These are phyloP conservation scores for Fusarium humuli DNA, from an alignment of 2,329 filamentous ascomycete genomes.

Conservation along the genomic window DNA sequence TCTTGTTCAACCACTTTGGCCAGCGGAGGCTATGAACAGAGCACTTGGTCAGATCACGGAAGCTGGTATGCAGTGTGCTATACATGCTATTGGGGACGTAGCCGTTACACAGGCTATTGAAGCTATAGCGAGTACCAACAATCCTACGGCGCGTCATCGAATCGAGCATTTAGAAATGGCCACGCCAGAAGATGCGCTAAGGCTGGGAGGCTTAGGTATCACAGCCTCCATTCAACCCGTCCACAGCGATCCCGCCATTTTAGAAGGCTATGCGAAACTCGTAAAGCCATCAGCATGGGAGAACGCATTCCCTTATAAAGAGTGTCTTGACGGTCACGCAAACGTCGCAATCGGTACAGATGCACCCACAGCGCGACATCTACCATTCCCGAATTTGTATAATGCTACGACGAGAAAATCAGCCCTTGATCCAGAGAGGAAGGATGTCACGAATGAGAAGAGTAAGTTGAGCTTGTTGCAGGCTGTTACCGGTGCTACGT, in stretches of 20 bases:
- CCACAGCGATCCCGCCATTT: slow-evolving; percentile 70
- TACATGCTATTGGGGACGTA: slow-evolving; percentile 74
- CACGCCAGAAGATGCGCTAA: slow-evolving; percentile 63
- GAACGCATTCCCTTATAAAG: slow-evolving; percentile 72
- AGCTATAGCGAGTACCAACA: slow-evolving; percentile 59
- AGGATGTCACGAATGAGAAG: slow-evolving; percentile 61
- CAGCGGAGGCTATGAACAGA: slow-evolving; percentile 60
- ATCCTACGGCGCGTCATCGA: slow-evolving; percentile 64
- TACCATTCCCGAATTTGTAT: slow-evolving; percentile 67
- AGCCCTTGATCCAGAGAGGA: slow-evolving; percentile 59
- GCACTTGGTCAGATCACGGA: slow-evolving; percentile 66
- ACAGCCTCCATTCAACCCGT: slow-evolving; percentile 70
- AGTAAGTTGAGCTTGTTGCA: slow-evolving; percentile 66
- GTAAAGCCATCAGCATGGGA: slow-evolving; percentile 65
- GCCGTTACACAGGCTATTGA: slow-evolving; percentile 70
- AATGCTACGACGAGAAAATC: slow-evolving; percentile 68
- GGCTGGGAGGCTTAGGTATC: slow-evolving; percentile 69
- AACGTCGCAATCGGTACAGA: slow-evolving; percentile 69
- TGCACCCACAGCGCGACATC: slow-evolving; percentile 68
- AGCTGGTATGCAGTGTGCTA: slow-evolving; percentile 68
- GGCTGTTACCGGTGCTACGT: slow-evolving; percentile 65
- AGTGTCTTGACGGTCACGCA: slow-evolving; percentile 67
- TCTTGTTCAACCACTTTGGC: slow-evolving; percentile 65
- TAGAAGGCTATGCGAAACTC: slow-evolving; percentile 70
- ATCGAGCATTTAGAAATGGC: slow-evolving; percentile 75